These are phyloP conservation scores for Fraxinus quadrangulata DNA, from an alignment of 257 asterid species.

Conservation along the genomic window DNA sequence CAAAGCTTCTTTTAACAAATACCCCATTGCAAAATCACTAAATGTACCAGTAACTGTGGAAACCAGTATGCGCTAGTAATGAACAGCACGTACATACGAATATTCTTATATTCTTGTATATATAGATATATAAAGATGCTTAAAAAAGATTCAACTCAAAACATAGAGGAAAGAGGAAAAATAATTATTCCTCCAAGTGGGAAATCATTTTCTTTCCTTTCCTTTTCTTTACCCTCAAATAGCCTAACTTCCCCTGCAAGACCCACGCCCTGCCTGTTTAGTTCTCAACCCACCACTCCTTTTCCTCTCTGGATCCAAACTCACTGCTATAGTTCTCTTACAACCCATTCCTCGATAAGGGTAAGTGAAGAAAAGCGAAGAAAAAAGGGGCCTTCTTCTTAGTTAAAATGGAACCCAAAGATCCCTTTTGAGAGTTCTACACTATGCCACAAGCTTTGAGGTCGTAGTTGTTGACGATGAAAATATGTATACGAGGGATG, in stretches of 20 bases:
- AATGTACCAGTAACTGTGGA: constrained; percentile 12
- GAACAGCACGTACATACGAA: constrained; percentile 18
- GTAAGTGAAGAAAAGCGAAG: neutral
- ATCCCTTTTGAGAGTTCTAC: constrained; percentile 41
- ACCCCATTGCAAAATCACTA: constrained; percentile 51
- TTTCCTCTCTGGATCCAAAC: constrained; percentile 74
- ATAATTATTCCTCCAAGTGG: constrained; percentile 19
- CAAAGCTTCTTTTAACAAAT: constrained; percentile 74
- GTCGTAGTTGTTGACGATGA: neutral
- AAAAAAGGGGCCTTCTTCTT: neutral
- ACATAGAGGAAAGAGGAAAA: constrained; percentile 28
- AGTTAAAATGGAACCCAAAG: constrained; percentile 6
- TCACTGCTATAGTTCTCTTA: constrained; percentile 41
- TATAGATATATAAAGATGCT: constrained; percentile 18
- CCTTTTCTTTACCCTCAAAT: neutral
- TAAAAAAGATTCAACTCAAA: constrained; percentile 21
- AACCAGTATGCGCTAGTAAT: constrained; percentile 20
- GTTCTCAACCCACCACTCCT: constrained; percentile 84
- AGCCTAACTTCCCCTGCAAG: constrained; percentile 83
- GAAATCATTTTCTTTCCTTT: constrained; percentile 18
- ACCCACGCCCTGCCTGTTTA: constrained; percentile 81
- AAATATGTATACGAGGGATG: no score
- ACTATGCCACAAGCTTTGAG: constrained; percentile 51
- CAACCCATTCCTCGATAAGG: constrained; percentile 54
- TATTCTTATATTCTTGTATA: constrained; percentile 33